Evolutionary conservation across 2,329 filamentous ascomycete genomes (phyloP).

Genomic region (Septoria linicola): DNA sequence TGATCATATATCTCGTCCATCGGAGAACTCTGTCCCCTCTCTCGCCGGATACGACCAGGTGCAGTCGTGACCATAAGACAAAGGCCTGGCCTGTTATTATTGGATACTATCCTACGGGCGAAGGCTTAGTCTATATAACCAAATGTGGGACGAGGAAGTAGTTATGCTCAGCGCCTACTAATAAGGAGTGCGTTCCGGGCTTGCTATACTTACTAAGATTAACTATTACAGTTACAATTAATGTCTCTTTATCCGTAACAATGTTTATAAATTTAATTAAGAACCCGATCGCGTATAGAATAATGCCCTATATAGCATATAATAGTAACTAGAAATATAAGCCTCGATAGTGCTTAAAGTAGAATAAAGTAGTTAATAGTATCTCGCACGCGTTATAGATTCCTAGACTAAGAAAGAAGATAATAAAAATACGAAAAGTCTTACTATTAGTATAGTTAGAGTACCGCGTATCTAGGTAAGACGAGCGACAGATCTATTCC

Average conservation of each 20-base stretch:
- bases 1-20: slow-evolving; percentile 58
- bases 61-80: slow-evolving; percentile 63
- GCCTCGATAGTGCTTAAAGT: slow-evolving; percentile 49
- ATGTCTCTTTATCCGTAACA: slow-evolving; percentile 35
- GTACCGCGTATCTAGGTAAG: neutral
- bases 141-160: neutral
- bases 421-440: slow-evolving; percentile 33
- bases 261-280: slow-evolving; percentile 46
- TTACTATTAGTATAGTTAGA: slow-evolving; percentile 12
- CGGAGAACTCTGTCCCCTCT: slow-evolving; percentile 51
- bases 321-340: slow-evolving; percentile 54
- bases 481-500: slow-evolving; percentile 17
- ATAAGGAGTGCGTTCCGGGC: neutral
- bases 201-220: slow-evolving; percentile 62
- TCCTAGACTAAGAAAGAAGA: slow-evolving; percentile 34
- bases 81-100: slow-evolving; percentile 56
- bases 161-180: neutral
- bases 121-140: neutral
- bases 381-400: slow-evolving; percentile 38
- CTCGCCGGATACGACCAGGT: slow-evolving; percentile 51
- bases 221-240: slow-evolving; percentile 27
- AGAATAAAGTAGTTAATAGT: slow-evolving; percentile 48
- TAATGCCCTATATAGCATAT: slow-evolving; percentile 45
- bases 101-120: slow-evolving; percentile 45
- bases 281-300: slow-evolving; percentile 51